These are phyloP conservation scores for Botrytis galanthina DNA, from an alignment of 2,329 filamentous ascomycete genomes.

Conservation along the genomic window DNA sequence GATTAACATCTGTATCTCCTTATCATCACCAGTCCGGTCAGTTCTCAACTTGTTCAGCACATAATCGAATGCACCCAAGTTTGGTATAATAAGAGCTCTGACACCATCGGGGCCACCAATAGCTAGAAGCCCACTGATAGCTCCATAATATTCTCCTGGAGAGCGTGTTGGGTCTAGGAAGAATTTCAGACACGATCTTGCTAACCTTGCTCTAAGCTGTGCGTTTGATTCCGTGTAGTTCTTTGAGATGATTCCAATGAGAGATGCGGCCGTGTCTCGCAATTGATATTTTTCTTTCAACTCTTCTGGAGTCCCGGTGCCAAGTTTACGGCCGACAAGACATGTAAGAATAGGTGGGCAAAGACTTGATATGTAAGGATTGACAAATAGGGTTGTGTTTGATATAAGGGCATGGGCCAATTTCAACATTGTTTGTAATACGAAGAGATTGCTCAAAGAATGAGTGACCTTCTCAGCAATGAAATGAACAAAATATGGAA, in stretches of 20 bases:
- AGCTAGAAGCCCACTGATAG: conserved; percentile 73
- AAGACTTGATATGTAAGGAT: conserved; percentile 61
- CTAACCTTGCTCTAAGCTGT: conserved; percentile 81
- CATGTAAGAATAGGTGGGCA: conserved; percentile 90
- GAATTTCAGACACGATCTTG: conserved; percentile 87
- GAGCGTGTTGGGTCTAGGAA: conserved; percentile 86
- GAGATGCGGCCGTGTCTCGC: conserved; percentile 77
- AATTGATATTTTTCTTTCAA: conserved; percentile 70
- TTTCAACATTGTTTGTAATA: conserved; percentile 88
- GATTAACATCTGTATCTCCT: conserved; percentile 61
- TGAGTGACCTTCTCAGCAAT: conserved; percentile 96
- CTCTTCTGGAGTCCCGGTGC: conserved; percentile 51
- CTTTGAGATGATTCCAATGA: conserved; percentile 74
- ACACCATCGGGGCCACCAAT: conserved; percentile 70
- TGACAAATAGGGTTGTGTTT: conserved; percentile 74
- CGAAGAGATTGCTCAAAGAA: conserved; percentile 83
- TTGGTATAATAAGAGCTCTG: conserved; percentile 63
- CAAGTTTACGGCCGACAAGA: conserved; percentile 72
- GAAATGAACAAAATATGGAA: conserved; percentile 96
- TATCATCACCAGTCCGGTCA: conserved; percentile 50
- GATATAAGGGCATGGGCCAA: conserved; percentile 79
- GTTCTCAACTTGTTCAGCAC: conserved; percentile 56
- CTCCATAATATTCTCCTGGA: conserved; percentile 82
- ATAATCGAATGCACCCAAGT: conserved; percentile 61
- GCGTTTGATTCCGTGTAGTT: conserved; percentile 81